Evolutionary conservation across 2,329 filamentous ascomycete species (phyloP), one percentile per base, ranked within the genome.

Genomic region (Ophiocordyceps camponoti-leonardi): DNA sequence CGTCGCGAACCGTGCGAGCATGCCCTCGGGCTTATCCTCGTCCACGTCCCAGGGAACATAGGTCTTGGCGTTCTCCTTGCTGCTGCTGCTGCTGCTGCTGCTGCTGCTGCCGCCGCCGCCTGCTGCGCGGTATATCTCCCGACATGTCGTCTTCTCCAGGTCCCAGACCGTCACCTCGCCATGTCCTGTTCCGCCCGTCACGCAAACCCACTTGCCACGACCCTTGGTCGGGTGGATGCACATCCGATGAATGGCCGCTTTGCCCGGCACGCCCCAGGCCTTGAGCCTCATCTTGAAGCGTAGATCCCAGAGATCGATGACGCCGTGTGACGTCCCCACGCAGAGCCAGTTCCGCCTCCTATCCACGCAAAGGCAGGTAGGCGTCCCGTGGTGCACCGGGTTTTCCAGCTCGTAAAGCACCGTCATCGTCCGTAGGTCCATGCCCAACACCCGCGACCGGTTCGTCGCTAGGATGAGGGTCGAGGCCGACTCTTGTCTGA

Each of bases 161-260:
- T 96, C 92, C 92, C 92, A 98, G 1, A 94, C 83, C 0, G 86
- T 93, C 30, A 98, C 77, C 58, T 98, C 92, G 16, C 86, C 86
- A 49, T 85, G 79, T 4, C 79, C 83, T 8, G 84, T 93, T 10
- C 90, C 88, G 16, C 90, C 88, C 3, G 87, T 82, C 10, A 95
- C 82, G 58, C 87, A 93, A 1, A 96, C 76, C 75, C 86, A 90
- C 58, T 81, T 82, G 12, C 84, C 83, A 41, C 85, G 78, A 1
- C 83, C 83, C 58, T 81, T 85, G 22, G 73, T 75, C 0, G 87
- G 86, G 56, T 94, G 86, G 1, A 94, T 69, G 47, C 77, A 73
- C 16, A 98, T 70, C 30, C 86, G 75, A 54, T 90, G 82, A 50
- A 96, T 86, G 18, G 85, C 72, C 1, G 81, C 79, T 49, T 84